Conservation (phyloP, 176 grass and related monocot species). For the Typha latifolia region DNA sequence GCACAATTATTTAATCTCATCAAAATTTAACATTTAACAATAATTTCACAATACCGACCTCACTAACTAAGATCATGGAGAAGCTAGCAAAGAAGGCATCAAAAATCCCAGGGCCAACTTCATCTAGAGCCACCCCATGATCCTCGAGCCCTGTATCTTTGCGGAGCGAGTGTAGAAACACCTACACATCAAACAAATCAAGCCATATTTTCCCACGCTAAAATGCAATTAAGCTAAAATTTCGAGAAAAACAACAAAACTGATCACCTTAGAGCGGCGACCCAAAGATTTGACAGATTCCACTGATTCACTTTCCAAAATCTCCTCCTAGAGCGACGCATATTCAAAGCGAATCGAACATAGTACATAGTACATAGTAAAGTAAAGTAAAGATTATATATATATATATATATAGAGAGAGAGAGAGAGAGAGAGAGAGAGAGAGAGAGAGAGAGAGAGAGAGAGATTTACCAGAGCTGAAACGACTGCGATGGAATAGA, state of each 20-base stretch:
- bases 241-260: background rate
- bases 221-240: background rate
- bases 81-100: constrained; percentile 89
- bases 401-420: too few species aligned
- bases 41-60: constrained; percentile 32
- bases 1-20: background rate
- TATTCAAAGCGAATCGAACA: background rate
- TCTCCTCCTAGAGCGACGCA: background rate
- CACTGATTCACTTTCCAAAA: background rate
- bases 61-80: constrained; percentile 80
- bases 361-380: background rate
- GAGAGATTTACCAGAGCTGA: too few species aligned
- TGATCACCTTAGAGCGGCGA: constrained; percentile 42
- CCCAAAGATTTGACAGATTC: constrained; percentile 23
- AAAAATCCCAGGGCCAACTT: constrained; percentile 48
- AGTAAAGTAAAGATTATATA: too few species aligned
- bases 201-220: background rate
- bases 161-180: constrained; percentile 26
- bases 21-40: background rate
- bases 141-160: constrained; percentile 30
- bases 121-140: constrained; percentile 38
- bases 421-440: too few species aligned
- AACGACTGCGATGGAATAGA: too few species aligned
- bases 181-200: constrained; percentile 6
- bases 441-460: too few species aligned